Base-by-base conservation (phyloP, 768 basidiomycete species). In the Myochromella boudieri region DNA sequence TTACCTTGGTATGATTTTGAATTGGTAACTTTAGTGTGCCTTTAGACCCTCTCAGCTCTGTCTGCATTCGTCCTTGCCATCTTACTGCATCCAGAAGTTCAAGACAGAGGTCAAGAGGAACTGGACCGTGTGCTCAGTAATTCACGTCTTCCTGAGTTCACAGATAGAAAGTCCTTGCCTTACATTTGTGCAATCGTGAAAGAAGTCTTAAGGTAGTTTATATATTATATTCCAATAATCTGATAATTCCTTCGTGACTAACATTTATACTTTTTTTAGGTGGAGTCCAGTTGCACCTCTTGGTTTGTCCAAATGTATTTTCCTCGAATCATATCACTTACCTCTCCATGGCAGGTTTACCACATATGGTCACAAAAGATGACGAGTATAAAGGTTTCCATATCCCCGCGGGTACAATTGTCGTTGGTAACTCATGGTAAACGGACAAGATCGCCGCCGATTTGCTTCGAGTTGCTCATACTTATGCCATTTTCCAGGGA, bases 341-440 rank as follows among this genome's bases (percentile, higher is more conserved):
- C n/a, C n/a, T n/a, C 20, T 22, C 42, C 34, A 22, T 22, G 20
- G 37, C 27, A 65, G 67, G 67, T 26, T 54, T 68, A 32, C 67
- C 67, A 5, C 74, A 75, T 38, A 68, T 67, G 55, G 64, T 60
- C 6, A 69, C 69, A 2, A 55, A 68, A 10, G 65, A 74, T 25
- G 77, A 74, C 44, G 62, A 71, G 29, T 77, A 76, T 50, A 60
- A 68, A 6, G 70, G 74, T 6, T 70, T 66, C 41, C 53, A 66
- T 20, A 75, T 78, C 37, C 71, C 77, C 3, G 69, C 71, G 36
- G 76, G 77, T 18, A 70, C 72, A 9, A 63, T 69, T 18, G 58
- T 75, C 31, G 57, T 74, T 9, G 71, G 68, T 4, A 76, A 74
- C 50, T 69, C 68, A 9, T 76, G 72, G 71, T 74, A 38, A 25